These are phyloP conservation scores for Triticum urartu DNA, from an alignment of 176 grass and related monocot genomes.

Conservation along the genomic window DNA sequence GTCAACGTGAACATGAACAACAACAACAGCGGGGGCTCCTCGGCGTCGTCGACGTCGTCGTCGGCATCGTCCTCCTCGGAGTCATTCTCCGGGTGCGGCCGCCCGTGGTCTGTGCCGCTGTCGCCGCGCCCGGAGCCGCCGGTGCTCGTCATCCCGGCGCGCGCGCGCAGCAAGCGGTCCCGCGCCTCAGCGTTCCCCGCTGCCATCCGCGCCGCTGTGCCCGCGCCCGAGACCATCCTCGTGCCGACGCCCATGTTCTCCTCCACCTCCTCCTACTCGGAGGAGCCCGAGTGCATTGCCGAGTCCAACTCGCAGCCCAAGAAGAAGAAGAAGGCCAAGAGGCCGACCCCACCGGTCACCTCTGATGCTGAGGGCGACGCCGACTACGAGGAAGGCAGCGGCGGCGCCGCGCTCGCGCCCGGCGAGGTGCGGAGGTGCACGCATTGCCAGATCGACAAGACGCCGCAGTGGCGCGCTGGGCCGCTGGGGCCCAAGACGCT, in stretches of 20 bases:
- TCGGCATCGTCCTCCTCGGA: constrained; percentile 65
- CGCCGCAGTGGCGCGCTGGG: constrained; percentile 94
- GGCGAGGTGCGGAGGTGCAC: constrained; percentile 81
- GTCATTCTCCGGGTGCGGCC: constrained; percentile 47
- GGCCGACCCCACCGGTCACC: background rate
- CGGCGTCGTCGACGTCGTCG: constrained; percentile 57
- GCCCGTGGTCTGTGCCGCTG: constrained; percentile 33
- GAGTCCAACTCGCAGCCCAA: constrained; percentile 57
- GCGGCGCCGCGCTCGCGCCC: constrained; percentile 21
- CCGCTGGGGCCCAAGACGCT: constrained; percentile 95
- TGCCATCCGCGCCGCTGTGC: constrained; percentile 12
- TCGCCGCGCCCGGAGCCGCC: constrained; percentile 53
- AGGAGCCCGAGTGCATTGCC: constrained; percentile 59
- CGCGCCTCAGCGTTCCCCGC: constrained; percentile 52
- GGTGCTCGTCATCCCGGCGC: constrained; percentile 52
- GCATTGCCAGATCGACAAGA: constrained; percentile 98
- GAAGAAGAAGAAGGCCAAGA: constrained; percentile 80
- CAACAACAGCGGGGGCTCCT: constrained; percentile 8
- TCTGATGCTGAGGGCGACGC: constrained; percentile 22
- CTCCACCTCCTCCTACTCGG: constrained; percentile 34
- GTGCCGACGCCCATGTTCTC: constrained; percentile 46
- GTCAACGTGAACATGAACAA: background rate
- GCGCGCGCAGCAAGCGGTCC: constrained; percentile 80
- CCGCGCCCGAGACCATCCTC: constrained; percentile 41
- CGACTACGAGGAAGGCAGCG: constrained; percentile 53